Evolutionary conservation across 257 asterid genomes (phyloP), one percentile per base, ranked within the genome.

Genomic region (Capsicum pubescens): DNA sequence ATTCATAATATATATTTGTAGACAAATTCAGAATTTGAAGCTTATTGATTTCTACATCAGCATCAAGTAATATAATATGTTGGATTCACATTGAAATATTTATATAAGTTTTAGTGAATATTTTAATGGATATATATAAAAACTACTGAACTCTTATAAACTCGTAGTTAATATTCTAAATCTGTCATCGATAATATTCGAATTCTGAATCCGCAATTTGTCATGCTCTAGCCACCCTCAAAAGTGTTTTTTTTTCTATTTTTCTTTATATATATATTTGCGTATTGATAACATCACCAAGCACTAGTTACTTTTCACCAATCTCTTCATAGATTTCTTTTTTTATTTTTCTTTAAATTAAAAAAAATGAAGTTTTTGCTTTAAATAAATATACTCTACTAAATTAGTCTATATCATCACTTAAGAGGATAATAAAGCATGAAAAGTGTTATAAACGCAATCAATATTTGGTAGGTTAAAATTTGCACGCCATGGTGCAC

Each of bases 231-330:
- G 57, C 9, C 8, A 46, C 48, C 5, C 12, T 17, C 21, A 1
- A 5, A 54, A 11, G 13, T 10, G 6, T 3, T 4, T 54, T 54
- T 54, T 55, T 3, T 5, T 10, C 32, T 15, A 12, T 64, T 4
- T 39, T 39, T 39, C 4, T 39, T 46, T 3, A 2, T 5, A 14
- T 57, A 26, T 2, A 7, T 32, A 76, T 14, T 76, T 52, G 15
- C 81, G 81, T 26, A n/a, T 76, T 76, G 61, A 76, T 50, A 52
- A 76, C 81, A 26, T 76, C 81, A 76, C 14, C 21, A 26, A 76
- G 21, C 63, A 76, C 44, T 76, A 76, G 46, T 74, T 50, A 50
- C 4, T 0, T 44, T 3, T 39, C 44, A 3, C 6, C 44, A 39
- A 39, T 26, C 32, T 26, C 32, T 26, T 26, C 32, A 26, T 26